Base-by-base conservation (phyloP, 2,329 filamentous ascomycete species). In the Pestalotiopsis sp. region DNA sequence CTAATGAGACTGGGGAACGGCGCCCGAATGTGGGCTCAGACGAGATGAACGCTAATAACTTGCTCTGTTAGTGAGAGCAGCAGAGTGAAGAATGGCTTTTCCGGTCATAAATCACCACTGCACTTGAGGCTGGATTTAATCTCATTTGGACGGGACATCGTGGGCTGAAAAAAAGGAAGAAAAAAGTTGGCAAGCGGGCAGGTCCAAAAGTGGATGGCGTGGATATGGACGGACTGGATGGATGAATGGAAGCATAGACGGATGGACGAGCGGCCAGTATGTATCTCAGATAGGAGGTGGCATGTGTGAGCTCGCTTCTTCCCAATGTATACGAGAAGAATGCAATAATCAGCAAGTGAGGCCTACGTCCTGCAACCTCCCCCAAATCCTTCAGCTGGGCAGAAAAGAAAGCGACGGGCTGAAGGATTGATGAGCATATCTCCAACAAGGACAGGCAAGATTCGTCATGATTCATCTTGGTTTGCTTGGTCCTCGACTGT, bases 1-100 rank as follows among this genome's bases (percentile, higher is more conserved):
- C 59, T 62, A 62, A 62, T 62, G 59, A 38, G 59, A 36, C 57
- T 27, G 27, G 59, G 59, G n/a, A 62, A 20, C 59, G 59, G 31
- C 59, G 59, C n/a, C 31, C 36, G 25, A 38, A 36, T 62, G 31
- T 62, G 59, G 59, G 59, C 31, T 62, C n/a, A 17, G 17, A 20
- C 59, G n/a, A 39, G 27, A 36, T 36, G 59, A 39, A 38, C 27
- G 36, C 13, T 39, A 62, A 62, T 62, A 62, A 62, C 27, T 11
- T 39, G 36, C 25, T 23, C 25, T 31, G 11, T 62, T 39, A 36
- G 14, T 60, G 27, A 11, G n/a, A 23, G 20, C 20, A 60, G 4
- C n/a, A 20, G 14, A 41, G 20, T 36, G 11, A 36, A 6, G 20
- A 11, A 20, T 20, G 20, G 27, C 31, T 36, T 36, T 36, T 9